Evolutionary conservation across 2,329 filamentous ascomycete species (phyloP), one percentile per base, ranked within the genome.

Genomic region (Paraphaeosphaeria sporulosa): DNA sequence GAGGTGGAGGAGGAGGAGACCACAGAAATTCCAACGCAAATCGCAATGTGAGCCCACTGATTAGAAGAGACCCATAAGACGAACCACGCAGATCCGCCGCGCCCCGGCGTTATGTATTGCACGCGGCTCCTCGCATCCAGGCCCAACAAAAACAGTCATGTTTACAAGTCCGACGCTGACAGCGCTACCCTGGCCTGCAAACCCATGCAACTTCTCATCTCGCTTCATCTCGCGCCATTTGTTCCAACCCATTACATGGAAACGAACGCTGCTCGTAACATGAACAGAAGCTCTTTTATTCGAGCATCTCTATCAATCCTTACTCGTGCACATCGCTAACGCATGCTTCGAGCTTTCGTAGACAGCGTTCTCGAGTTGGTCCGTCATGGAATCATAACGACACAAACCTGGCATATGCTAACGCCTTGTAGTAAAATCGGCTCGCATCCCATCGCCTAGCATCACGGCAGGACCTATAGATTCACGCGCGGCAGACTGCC

Each of bases 1-100:
- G 68, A 70, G 27, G 59, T 64, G 1, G 66, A 60, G 48, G 54
- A 46, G 25, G 53, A 64, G 47, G 54, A 32, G 10, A 56, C 57
- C 15, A 47, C 9, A 19, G 59, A 62, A 44, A 52, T 53, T n/a
- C 60, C 56, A 47, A 8, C 23, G 19, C 13, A 23, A 25, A 34
- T 10, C 8, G 19, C 6, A 34, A 10, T 25, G n/a, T 60, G n/a
- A 48, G 15, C 13, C n/a, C 7, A 9, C 21, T 51, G 34, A 57
- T n/a, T 10, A 8, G 13, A 19, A 40, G 12, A 23, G 10, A 9
- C 17, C 2, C 23, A 23, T 19, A 27, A 27, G 25, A 27, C 25
- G 25, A 27, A 27, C 25, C n/a, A 3, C 19, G 19, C 42, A 12
- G 42, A 23, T 3, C 19, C n/a, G 25, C 19, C 19, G 19, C 19